Base-by-base conservation (phyloP, 1,284 basidiomycete species). In the Boletellus sp. region DNA sequence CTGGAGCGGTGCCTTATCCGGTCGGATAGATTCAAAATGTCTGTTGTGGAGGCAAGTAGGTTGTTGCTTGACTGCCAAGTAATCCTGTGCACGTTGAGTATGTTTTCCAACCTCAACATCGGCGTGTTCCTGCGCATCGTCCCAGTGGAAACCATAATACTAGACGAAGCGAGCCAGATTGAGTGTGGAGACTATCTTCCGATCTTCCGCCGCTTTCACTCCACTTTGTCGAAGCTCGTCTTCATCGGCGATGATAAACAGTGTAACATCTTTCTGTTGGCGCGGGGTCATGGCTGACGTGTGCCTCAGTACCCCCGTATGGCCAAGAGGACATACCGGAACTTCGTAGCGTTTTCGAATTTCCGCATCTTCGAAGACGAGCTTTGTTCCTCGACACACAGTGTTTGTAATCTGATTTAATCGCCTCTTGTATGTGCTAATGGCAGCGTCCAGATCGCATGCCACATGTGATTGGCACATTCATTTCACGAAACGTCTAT, bases 241-340 rank as follows among this genome's bases (percentile, higher is more conserved):
- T 85, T 89, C 54, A 84, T 90, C 67, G 87, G 88, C 10, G 87
- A 90, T 71, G 74, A 86, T 58, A 85, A 81, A 59, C 89, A 91
- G 72, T 75, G 88, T 89, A 56, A 65, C 74, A 4, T 50, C 21
- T 71, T 33, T 44, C 45, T 50, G 5, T 41, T 22, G 22, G 6
- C 11, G 12, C 10, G 28, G n/a, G 50, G 10, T 18, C 19, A 22
- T 21, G 22, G 32, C 51, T 45, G 19, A 59, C 50, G 5, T 41
- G 41, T 18, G 22, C 44, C 8, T 53, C 47, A 81, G 80, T 81
- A 51, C 72, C 78, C 12, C 79, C 79, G 1, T 74, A 69, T 60
- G 79, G 77, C 12, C 68, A 72, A 54, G 78, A 79, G 15, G 60
- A 74, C 1, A 65, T 72, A 43, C 48, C 56, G 16, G 63, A 67